Evolutionary conservation across 495 filamentous ascomycete species (phyloP).

Genomic region (Xylaria acuta): DNA sequence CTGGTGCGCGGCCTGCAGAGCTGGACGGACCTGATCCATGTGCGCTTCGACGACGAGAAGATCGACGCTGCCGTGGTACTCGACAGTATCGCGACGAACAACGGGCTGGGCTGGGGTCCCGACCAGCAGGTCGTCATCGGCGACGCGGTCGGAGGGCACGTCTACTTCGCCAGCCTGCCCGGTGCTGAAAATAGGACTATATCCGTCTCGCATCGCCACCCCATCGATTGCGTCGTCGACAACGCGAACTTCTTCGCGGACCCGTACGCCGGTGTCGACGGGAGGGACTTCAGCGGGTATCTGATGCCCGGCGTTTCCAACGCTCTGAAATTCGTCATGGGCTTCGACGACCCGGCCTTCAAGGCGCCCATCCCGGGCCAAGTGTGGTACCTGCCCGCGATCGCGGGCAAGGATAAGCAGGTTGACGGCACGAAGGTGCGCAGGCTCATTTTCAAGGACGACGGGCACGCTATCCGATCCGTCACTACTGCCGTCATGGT

Average conservation of each 20-base stretch:
- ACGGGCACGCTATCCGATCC: conserved; percentile 57
- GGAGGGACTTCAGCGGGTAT: conserved; percentile 65
- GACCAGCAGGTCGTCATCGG: conserved; percentile 61
- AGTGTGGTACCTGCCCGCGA: conserved; percentile 53
- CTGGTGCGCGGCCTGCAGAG: conserved; percentile 39
- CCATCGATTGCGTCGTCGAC: conserved; percentile 56
- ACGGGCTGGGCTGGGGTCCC: conserved; percentile 63
- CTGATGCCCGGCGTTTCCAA: conserved; percentile 58
- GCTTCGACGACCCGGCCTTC: conserved; percentile 44
- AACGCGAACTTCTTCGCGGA: conserved; percentile 64
- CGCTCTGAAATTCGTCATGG: conserved; percentile 43
- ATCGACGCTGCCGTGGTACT: conserved; percentile 54
- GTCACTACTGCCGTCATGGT: conserved; percentile 62
- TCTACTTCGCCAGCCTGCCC: conserved; percentile 28
- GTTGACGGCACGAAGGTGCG: conserved; percentile 46
- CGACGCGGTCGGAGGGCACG: conserved; percentile 40
- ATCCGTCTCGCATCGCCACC: conserved; percentile 49
- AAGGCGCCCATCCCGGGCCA: conserved; percentile 48
- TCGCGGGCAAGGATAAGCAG: conserved; percentile 24
- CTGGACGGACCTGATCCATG: conserved; percentile 46
- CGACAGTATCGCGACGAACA: conserved; percentile 55
- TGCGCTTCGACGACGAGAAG: conserved; percentile 34
- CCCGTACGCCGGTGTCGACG: conserved; percentile 59
- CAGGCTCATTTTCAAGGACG: conserved; percentile 63
- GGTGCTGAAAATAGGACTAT: conserved; percentile 42